These are phyloP conservation scores for Colletotrichum karsti DNA, from an alignment of 2,329 filamentous ascomycete species.

Conservation along the genomic window DNA sequence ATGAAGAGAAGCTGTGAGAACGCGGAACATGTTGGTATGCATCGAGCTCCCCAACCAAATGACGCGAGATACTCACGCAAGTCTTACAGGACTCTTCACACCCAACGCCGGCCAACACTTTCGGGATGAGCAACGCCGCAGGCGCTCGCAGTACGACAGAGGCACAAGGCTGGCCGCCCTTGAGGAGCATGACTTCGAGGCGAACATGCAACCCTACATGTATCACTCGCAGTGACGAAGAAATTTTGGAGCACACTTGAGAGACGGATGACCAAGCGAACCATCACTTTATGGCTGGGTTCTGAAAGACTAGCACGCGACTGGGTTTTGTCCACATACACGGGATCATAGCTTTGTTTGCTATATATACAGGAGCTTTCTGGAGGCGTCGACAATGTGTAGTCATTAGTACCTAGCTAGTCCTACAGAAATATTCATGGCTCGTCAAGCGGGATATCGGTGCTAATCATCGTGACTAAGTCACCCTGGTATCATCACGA, in stretches of 20 bases:
- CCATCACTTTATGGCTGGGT: not conserved
- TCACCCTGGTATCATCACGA: too few species aligned
- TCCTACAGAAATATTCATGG: conserved; percentile 17
- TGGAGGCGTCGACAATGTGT: conserved; percentile 16
- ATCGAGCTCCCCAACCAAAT: conserved; percentile 40
- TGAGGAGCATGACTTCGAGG: conserved; percentile 67
- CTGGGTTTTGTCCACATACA: not conserved
- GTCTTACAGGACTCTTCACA: conserved; percentile 75
- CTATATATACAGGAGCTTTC: conserved; percentile 26
- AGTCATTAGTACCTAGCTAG: conserved; percentile 27
- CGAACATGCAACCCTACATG: conserved; percentile 45
- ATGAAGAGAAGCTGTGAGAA: conserved; percentile 89
- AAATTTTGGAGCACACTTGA: not conserved
- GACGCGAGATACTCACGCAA: not conserved
- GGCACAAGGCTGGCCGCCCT: conserved; percentile 77
- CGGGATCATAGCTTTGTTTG: conserved; percentile 19
- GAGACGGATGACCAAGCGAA: not conserved
- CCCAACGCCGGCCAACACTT: conserved; percentile 79
- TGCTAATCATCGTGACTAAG: too few species aligned
- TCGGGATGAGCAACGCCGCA: conserved; percentile 78
- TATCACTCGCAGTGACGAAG: conserved; percentile 28
- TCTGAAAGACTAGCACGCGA: not conserved
- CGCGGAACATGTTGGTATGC: conserved; percentile 79
- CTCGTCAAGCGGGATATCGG: not conserved
- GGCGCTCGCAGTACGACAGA: conserved; percentile 82